Conservation (phyloP, 2,329 filamentous ascomycete genomes). For the Myriosclerotinia scirpicola region DNA sequence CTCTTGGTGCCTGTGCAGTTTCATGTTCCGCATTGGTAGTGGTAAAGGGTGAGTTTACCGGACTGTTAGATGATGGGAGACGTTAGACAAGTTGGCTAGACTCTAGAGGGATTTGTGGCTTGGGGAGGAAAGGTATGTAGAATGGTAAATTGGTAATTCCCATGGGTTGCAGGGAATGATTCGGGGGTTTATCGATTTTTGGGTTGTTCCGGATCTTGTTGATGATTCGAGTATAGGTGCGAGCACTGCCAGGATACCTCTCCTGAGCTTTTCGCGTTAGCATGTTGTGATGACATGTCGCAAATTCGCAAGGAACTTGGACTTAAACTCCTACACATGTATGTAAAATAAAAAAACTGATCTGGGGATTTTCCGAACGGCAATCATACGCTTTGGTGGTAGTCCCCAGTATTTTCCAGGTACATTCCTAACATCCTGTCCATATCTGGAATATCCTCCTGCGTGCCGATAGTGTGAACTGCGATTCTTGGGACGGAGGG, state of each 20-base stretch:
- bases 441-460: background rate
- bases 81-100: background rate
- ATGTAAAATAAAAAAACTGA: no score
- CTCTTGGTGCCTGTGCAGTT: background rate
- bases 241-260: background rate
- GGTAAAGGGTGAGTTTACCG: background rate
- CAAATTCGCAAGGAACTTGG: background rate
- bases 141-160: background rate
- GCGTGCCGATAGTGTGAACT: background rate
- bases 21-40: background rate
- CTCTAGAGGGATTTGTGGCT: background rate
- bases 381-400: no score
- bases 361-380: background rate
- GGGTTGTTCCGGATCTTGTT: background rate
- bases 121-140: no score
- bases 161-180: background rate
- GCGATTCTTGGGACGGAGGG: background rate
- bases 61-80: background rate
- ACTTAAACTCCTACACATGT: background rate
- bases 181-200: background rate
- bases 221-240: background rate
- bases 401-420: background rate
- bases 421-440: background rate
- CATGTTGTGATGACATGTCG: background rate
- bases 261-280: background rate